Evolutionary conservation across 192 early-diverging fungal species (phyloP), one percentile per base, ranked within the genome.

Genomic region (Tieghemiomyces parasiticus): DNA sequence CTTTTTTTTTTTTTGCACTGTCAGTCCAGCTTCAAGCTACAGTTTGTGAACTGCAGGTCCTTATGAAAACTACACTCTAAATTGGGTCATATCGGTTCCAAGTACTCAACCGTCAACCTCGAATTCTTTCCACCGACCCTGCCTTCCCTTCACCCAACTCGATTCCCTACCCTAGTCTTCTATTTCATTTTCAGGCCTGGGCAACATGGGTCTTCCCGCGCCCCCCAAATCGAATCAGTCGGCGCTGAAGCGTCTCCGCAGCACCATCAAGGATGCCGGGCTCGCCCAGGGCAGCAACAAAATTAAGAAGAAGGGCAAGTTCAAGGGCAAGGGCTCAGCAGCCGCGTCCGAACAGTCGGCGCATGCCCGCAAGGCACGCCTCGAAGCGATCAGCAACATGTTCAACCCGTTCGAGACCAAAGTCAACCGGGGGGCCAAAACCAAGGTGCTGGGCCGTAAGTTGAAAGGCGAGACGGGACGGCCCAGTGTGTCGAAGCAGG

Each of bases 331-430:
- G 50, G 73, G 75, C 38, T 9, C 10, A n/a, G 47, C 47, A 9
- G 47, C 47, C n/a, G 47, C 38, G 8, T 6, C 6, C 38, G 22
- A 4, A 6, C 47, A 53, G 4, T 56, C 74, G 46, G 63, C 72
- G 52, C 64, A 72, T 60, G 65, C 67, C 29, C 51, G 61, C 46
- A 33, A 63, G 64, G 58, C 71, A 63, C 19, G 72, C 60, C 67
- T 73, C 16, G 63, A 65, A 25, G 55, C 50, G 35, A 71, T 75
- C 61, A 65, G 79, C 47, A 60, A 34, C 9, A 60, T 69, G 26
- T 71, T 81, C 58, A 98, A 95, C 71, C 96, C 93, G 2, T 99
- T 95, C 58, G 96, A 97, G 61, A 65, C 86, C 58, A 87, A 93
- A 69, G 67, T 83, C 50, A 88, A 83, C 61, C 76, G 75, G 24